Conservation (phyloP, 73 alveolate genomes). For the Durusdinium trenchii region DNA sequence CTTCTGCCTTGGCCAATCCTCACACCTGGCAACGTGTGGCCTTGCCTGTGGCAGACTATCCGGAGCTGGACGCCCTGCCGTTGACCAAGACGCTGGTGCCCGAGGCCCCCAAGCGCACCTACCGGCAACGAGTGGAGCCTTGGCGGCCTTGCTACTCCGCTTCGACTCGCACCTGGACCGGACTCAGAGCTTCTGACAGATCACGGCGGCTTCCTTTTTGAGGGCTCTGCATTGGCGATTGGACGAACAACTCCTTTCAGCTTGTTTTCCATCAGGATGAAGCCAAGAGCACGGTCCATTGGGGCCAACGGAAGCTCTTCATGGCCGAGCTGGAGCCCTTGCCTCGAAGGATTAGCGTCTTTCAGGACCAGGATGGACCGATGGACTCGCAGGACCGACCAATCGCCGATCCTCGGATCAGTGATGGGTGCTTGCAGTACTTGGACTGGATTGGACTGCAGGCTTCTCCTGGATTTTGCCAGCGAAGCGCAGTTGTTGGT, state of each 20-base stretch:
- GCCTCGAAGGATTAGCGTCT: too few species aligned
- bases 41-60: background rate
- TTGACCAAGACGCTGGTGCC: background rate
- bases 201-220: too few species aligned
- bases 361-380: too few species aligned
- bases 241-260: too few species aligned
- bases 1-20: background rate
- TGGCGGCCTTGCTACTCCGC: too few species aligned
- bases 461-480: background rate
- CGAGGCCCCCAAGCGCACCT: background rate
- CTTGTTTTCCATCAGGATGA: background rate
- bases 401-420: too few species aligned
- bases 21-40: conserved; percentile 8
- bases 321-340: conserved; percentile 2
- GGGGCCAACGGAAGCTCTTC: conserved; percentile 19
- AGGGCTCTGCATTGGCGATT: too few species aligned
- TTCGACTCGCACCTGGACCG: too few species aligned
- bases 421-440: too few species aligned
- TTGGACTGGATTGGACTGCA: background rate
- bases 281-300: conserved; percentile 7
- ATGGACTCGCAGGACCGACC: too few species aligned
- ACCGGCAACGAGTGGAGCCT: background rate
- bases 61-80: conserved; percentile 7
- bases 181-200: too few species aligned
- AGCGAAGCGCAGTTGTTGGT: background rate